phyloP scores from a whole-genome alignment of 192 early-diverging fungal genomes.

The Dissophora globulifera region DNA sequence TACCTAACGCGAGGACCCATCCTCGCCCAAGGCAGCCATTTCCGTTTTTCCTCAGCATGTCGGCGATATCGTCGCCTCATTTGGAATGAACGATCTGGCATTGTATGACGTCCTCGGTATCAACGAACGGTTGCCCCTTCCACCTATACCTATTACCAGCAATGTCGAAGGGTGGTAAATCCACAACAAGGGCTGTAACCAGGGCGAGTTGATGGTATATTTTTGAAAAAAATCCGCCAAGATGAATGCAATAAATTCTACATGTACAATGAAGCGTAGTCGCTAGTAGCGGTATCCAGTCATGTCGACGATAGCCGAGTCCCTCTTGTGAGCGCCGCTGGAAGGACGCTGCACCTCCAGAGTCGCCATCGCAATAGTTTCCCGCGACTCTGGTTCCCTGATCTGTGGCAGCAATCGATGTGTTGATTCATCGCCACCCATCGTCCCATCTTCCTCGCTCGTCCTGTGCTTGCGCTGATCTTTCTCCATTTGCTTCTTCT shows the following conservation, averaged over 20 bases:
- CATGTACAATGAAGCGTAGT: no score
- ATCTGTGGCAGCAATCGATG: slow-evolving; percentile 13
- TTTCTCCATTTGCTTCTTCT: slow-evolving; percentile 34
- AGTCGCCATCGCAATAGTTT: slow-evolving; percentile 11
- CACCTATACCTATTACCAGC: slow-evolving; percentile 73
- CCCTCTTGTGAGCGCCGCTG: slow-evolving; percentile 4
- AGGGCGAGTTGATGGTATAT: slow-evolving; percentile 58
- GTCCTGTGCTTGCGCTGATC: slow-evolving; percentile 25
- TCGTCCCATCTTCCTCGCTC: slow-evolving; percentile 35
- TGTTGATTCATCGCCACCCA: slow-evolving; percentile 20
- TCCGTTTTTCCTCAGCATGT: slow-evolving; percentile 55
- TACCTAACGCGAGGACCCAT: slow-evolving; percentile 61
- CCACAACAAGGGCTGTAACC: slow-evolving; percentile 71
- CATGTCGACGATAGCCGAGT: slow-evolving; percentile 47
- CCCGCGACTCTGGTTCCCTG: slow-evolving; percentile 1
- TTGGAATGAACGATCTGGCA: slow-evolving; percentile 60
- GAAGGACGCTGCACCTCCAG: background rate
- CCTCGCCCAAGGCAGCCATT: slow-evolving; percentile 52
- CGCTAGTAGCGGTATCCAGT: slow-evolving; percentile 22
- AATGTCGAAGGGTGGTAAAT: slow-evolving; percentile 63
- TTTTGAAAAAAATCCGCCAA: no score
- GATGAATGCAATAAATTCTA: slow-evolving; percentile 13
- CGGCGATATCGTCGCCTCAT: slow-evolving; percentile 55
- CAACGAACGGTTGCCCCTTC: slow-evolving; percentile 57
- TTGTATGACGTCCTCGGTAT: slow-evolving; percentile 69